phyloP scores from a whole-genome alignment of 1,284 basidiomycete species.

The Gastroboletus turbinatus region DNA sequence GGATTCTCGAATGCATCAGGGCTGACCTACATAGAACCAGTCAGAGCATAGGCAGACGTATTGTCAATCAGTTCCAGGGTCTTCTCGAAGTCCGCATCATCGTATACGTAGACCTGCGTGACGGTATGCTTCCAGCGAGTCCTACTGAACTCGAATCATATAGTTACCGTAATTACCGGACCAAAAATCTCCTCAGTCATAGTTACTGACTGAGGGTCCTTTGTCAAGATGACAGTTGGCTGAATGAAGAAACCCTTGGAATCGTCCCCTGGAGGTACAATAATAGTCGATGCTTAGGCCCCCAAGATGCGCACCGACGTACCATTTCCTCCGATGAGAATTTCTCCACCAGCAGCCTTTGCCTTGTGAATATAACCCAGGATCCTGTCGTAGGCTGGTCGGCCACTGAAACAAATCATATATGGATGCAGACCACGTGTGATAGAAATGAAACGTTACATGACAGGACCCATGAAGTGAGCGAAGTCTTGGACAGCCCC shows the following conservation, averaged over 20 bases:
- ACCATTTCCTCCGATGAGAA: constrained; percentile 85
- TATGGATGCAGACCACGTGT: neutral
- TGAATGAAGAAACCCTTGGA: constrained; percentile 93
- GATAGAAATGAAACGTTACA: constrained; percentile 48
- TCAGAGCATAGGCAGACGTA: constrained; percentile 89
- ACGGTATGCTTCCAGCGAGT: constrained; percentile 6
- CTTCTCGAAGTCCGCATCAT: constrained; percentile 81
- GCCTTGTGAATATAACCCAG: constrained; percentile 85
- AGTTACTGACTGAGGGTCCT: constrained; percentile 88
- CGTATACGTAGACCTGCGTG: constrained; percentile 76
- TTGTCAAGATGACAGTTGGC: constrained; percentile 93
- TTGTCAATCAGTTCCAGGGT: constrained; percentile 86
- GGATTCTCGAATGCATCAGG: neutral
- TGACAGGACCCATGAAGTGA: constrained; percentile 96
- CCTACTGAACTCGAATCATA: neutral
- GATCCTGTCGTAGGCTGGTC: constrained; percentile 88
- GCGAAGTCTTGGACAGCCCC: constrained; percentile 78
- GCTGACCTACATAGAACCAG: constrained; percentile 77
- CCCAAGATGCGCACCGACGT: constrained; percentile 19
- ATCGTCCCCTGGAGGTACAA: constrained; percentile 58
- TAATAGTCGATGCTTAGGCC: neutral
- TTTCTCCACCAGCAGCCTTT: constrained; percentile 84
- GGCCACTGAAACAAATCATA: constrained; percentile 49
- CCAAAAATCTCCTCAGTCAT: constrained; percentile 98
- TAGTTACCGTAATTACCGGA: constrained; percentile 84